Evolutionary conservation across 495 filamentous ascomycete species (phyloP), one percentile per base, ranked within the genome.

Genomic region (Amniculicola lignicola): DNA sequence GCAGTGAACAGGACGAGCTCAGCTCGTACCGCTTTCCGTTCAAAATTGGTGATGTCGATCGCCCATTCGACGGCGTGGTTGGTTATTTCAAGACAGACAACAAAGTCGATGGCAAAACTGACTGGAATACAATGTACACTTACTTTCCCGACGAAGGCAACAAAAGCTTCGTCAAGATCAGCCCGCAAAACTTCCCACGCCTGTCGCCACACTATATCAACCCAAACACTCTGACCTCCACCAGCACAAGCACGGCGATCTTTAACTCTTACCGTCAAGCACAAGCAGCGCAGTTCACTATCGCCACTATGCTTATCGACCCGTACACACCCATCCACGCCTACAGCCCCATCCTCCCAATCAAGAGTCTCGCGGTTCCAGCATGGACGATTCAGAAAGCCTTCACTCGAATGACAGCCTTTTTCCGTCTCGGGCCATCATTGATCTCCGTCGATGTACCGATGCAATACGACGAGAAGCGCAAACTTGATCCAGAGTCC

Each of bases 351-450:
- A 58, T 79, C 9, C 67, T 77, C 1, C 77, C 78, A 1, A 50
- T 63, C 2, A 40, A 45, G 1, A 14, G 36, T 0, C 67, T 80
- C 0, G 22, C 39, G 1, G 66, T 82, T 2, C 72, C 74, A 0
- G 6, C 63, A 0, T 80, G 76, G 76, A 74, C 72, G 0, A 68
- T 68, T 62, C 61, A 79, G 40, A 11, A 15, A 1, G 77, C 77
- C 0, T 28, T 79, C 31, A 44, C 46, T 1, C 51, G 49, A 0
- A 79, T 81, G 69, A 18, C 46, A 12, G 46, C 46, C 4, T 50
- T 50, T 22, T 50, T n/a, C n/a, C n/a, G n/a, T n/a, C n/a, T n/a
- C n/a, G n/a, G n/a, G n/a, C n/a, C n/a, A n/a, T n/a, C n/a, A n/a
- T n/a, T n/a, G n/a, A n/a, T n/a, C n/a, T n/a, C n/a, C n/a, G n/a